Conservation (phyloP, 2,329 filamentous ascomycete genomes). For the Fusarium cicatricum region DNA sequence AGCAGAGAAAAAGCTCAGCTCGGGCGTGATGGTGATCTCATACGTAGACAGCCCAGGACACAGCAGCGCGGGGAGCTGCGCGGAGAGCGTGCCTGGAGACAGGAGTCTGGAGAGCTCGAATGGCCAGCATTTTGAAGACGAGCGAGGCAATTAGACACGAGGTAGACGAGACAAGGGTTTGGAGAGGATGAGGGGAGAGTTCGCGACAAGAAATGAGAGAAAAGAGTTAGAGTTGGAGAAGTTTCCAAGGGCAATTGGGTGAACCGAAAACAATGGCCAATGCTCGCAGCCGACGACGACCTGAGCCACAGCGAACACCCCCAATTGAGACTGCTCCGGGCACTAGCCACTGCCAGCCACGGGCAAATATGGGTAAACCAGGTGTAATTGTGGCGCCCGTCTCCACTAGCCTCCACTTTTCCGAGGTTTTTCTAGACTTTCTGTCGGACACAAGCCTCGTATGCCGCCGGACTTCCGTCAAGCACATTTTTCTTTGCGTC, state of each 20-base stretch:
- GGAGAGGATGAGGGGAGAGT: slow-evolving; percentile 29
- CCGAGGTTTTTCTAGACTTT: slow-evolving; percentile 38
- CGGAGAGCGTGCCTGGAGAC: slow-evolving; percentile 81
- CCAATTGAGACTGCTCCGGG: slow-evolving; percentile 1
- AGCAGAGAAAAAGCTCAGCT: slow-evolving; percentile 8
- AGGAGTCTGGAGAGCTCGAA: slow-evolving; percentile 79
- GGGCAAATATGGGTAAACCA: slow-evolving; percentile 25
- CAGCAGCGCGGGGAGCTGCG: slow-evolving; percentile 66
- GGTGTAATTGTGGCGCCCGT: slow-evolving; percentile 23
- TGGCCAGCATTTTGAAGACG: slow-evolving; percentile 77
- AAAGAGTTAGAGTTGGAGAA: slow-evolving; percentile 23
- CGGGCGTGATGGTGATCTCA: slow-evolving; percentile 32
- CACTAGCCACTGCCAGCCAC: slow-evolving; percentile 37
- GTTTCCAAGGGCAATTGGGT: slow-evolving; percentile 16
- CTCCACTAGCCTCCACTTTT: slow-evolving; percentile 40
- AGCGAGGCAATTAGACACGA: slow-evolving; percentile 26
- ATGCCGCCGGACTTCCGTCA: slow-evolving; percentile 43
- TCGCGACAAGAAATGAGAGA: slow-evolving; percentile 24
- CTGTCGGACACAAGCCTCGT: slow-evolving; percentile 43
- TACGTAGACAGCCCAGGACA: slow-evolving; percentile 50
- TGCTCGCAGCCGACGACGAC: slow-evolving; percentile 13
- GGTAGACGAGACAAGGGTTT: slow-evolving; percentile 25
- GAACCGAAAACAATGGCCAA: slow-evolving; percentile 36
- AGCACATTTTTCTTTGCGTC: slow-evolving; percentile 6
- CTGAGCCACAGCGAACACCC: slow-evolving; percentile 33